Percentiles rank a stretch among this genome's conserved stretches.
phyloP scores from a whole-genome alignment of 495 filamentous ascomycete species.

The Lophiotrema nucula region DNA sequence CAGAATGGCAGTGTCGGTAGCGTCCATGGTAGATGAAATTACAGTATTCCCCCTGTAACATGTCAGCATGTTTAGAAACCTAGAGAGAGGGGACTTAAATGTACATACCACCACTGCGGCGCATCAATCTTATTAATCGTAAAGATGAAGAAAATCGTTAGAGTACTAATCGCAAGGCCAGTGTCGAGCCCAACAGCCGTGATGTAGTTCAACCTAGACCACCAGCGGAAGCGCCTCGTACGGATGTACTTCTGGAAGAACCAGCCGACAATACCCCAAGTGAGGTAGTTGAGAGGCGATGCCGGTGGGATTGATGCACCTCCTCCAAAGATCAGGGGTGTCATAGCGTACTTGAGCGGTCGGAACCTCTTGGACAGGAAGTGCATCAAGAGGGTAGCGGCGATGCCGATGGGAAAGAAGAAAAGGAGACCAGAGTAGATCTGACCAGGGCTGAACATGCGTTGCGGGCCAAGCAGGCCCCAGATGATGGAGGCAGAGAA shows the following conservation, averaged over 20 bases:
- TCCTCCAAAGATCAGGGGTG: conserved; percentile 68
- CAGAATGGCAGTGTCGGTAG: conserved; percentile 7
- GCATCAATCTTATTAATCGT: conserved; percentile 49
- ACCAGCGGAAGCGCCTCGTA: conserved; percentile 61
- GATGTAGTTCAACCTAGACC: conserved; percentile 65
- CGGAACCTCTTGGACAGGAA: conserved; percentile 55
- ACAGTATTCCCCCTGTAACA: conserved; percentile 16
- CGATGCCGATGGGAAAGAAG: conserved; percentile 63
- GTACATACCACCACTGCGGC: conserved; percentile 51
- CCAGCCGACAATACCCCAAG: conserved; percentile 65
- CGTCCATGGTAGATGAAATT: conserved; percentile 11
- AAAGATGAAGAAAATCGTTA: conserved; percentile 63
- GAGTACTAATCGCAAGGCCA: conserved; percentile 60
- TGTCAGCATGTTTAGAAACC: neutral
- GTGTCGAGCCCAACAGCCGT: conserved; percentile 61
- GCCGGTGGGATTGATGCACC: conserved; percentile 64
- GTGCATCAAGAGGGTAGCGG: conserved; percentile 58
- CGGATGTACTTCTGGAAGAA: conserved; percentile 63
- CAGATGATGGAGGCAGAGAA: conserved; percentile 69
- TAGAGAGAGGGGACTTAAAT: neutral
- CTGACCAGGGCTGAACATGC: conserved; percentile 66
- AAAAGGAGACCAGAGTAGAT: conserved; percentile 64
- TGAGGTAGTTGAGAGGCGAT: conserved; percentile 66
- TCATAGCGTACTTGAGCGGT: conserved; percentile 55
- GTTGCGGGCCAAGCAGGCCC: conserved; percentile 65